Evolutionary conservation across 441 rosid genomes (phyloP), one percentile per base, ranked within the genome.

Genomic region (Syzygium syzygioides): DNA sequence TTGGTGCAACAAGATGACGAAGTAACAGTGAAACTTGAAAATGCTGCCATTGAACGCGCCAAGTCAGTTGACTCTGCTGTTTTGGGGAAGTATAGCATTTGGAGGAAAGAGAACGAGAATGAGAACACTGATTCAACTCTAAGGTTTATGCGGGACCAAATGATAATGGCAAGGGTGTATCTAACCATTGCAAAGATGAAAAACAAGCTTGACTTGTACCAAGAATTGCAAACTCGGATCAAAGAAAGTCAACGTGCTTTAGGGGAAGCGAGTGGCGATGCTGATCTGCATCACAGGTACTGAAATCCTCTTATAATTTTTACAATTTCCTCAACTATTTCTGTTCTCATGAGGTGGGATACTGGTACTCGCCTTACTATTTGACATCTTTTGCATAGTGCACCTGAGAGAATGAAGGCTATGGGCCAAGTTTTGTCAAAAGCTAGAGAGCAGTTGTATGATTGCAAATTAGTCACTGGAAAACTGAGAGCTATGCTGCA

Each of bases 401-500:
- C 97, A 20, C 93, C 93, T 28, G 98, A 92, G 87, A 98, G 96
- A 93, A 94, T 96, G 30, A 96, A 96, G 93, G 96, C 94, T 64
- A 95, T 98, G 99, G 99, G 99, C 85, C 98, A 95, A 91, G 95
- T 93, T 89, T 91, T 98, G 90, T 91, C 98, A 62, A 96, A 95
- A 93, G 98, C 97, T 62, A 94, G 94, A 91, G 97, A 93, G 89
- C 94, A 96, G 91, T 89, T 98, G 90, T 98, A 96, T 89, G 99
- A 98, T 91, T 98, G 99, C 94, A 96, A 96, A 87, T 90, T 95
- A 91, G 98, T 98, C 84, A 97, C 98, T 30, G 99, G 96, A 92
- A 96, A 95, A 95, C 97, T 98, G 86, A 95, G 99, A 90, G 99
- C 99, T 80, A 97, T 98, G 98, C 99, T 98, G 92, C 99, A 96